phyloP scores from a whole-genome alignment of 805 yeast genomes.

The Barnettozyma californica region DNA sequence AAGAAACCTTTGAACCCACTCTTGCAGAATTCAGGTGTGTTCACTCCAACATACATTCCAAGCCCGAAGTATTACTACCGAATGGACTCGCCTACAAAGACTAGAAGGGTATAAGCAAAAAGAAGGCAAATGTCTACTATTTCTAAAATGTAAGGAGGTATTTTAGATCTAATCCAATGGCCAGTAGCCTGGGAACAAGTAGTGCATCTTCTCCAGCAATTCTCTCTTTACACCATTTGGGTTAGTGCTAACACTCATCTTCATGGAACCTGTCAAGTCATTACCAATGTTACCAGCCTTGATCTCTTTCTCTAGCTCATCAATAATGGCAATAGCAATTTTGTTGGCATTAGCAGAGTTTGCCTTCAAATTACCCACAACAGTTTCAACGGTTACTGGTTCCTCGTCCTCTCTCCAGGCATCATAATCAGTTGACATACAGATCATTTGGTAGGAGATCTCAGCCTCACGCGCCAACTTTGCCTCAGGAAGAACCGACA shows the following conservation, averaged over 20 bases:
- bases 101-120: slow-evolving; percentile 19
- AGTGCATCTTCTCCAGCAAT: slow-evolving; percentile 75
- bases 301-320: slow-evolving; percentile 57
- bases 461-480: slow-evolving; percentile 97
- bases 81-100: slow-evolving; percentile 28
- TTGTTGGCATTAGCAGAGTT: slow-evolving; percentile 82
- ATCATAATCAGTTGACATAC: slow-evolving; percentile 98
- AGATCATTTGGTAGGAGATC: slow-evolving; percentile 93
- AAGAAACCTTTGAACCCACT: slow-evolving; percentile 2
- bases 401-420: slow-evolving; percentile 96
- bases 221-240: slow-evolving; percentile 68
- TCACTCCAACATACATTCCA: slow-evolving; percentile 26
- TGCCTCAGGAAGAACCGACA: slow-evolving; percentile 97
- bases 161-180: slow-evolving; percentile 28
- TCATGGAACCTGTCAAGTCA: slow-evolving; percentile 70
- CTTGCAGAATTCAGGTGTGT: not conserved
- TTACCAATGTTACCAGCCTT: slow-evolving; percentile 60
- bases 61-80: slow-evolving; percentile 27
- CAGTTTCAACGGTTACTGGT: slow-evolving; percentile 97
- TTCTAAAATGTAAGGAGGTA: not conserved
- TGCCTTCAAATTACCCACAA: slow-evolving; percentile 83
- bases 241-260: slow-evolving; percentile 73
- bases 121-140: not conserved
- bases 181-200: slow-evolving; percentile 90
- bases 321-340: slow-evolving; percentile 66